These are phyloP conservation scores for Letharia columbiana DNA, from an alignment of 495 filamentous ascomycete genomes.

Conservation along the genomic window DNA sequence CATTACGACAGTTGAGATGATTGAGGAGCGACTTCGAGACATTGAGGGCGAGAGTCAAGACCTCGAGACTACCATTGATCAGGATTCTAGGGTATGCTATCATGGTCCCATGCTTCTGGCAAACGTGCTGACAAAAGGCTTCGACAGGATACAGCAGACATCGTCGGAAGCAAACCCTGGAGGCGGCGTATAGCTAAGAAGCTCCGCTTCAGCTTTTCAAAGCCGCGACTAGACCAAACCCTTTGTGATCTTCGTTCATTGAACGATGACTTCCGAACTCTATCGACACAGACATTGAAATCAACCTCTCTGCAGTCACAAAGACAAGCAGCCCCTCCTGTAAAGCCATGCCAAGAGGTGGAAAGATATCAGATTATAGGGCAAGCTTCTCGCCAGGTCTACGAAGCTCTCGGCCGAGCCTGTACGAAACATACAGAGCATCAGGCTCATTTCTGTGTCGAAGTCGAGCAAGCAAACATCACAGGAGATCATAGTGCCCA, in stretches of 20 bases:
- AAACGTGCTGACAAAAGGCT: background rate
- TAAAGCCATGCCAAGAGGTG: conserved; percentile 2
- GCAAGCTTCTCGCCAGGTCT: conserved; percentile 29
- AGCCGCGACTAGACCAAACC: conserved; percentile 14
- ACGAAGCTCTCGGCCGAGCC: conserved; percentile 30
- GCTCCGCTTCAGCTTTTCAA: conserved; percentile 23
- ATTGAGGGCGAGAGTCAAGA: conserved; percentile 21
- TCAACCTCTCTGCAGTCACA: background rate
- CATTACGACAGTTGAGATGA: conserved; percentile 17
- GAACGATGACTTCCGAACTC: conserved; percentile 20
- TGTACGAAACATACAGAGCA: conserved; percentile 32
- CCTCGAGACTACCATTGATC: conserved; percentile 15
- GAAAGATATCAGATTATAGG: conserved; percentile 25
- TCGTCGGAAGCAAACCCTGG: conserved; percentile 15
- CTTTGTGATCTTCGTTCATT: conserved; percentile 12
- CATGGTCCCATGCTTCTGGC: background rate
- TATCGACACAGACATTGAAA: conserved; percentile 16
- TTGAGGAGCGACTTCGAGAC: conserved; percentile 21
- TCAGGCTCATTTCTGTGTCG: conserved; percentile 29
- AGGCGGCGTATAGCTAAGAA: conserved; percentile 13
- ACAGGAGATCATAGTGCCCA: conserved; percentile 1
- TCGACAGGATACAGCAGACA: background rate
- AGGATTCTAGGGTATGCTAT: conserved; percentile 9
- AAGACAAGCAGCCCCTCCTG: background rate
- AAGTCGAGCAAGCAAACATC: conserved; percentile 22